These are phyloP conservation scores for Tilletia indica DNA, from an alignment of 1,284 basidiomycete species.

Conservation along the genomic window DNA sequence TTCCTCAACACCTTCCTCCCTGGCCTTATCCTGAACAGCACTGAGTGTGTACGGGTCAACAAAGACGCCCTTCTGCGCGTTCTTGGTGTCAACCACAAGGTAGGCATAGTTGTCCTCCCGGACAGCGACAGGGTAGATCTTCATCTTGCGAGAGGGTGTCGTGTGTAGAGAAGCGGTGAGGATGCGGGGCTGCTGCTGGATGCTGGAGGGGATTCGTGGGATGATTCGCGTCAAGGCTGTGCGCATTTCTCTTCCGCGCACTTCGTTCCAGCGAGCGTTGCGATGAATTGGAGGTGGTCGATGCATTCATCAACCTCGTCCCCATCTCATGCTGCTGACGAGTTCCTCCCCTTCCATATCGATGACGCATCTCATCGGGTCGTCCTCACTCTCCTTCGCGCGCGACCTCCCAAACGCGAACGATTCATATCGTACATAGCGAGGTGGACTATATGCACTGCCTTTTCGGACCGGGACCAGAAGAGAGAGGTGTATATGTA, in stretches of 20 bases:
- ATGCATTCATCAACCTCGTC: too few species aligned
- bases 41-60: slow-evolving; percentile 76
- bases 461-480: too few species aligned
- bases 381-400: too few species aligned
- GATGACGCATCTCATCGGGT: too few species aligned
- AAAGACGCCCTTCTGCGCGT: slow-evolving; percentile 38
- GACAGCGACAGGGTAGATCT: slow-evolving; percentile 52
- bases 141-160: slow-evolving; percentile 39
- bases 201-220: background rate
- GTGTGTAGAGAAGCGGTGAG: background rate
- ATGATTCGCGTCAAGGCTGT: background rate
- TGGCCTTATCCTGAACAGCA: slow-evolving; percentile 70
- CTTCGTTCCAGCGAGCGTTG: too few species aligned
- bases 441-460: too few species aligned
- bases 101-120: slow-evolving; percentile 56
- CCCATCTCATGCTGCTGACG: too few species aligned
- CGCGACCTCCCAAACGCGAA: too few species aligned
- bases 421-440: too few species aligned
- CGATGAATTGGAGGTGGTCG: too few species aligned
- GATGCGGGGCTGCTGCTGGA: background rate
- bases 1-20: slow-evolving; percentile 67
- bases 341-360: too few species aligned
- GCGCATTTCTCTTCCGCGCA: background rate
- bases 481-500: too few species aligned
- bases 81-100: slow-evolving; percentile 33